These are phyloP conservation scores for Nakataea oryzae DNA, from an alignment of 2,329 filamentous ascomycete genomes.

Conservation along the genomic window DNA sequence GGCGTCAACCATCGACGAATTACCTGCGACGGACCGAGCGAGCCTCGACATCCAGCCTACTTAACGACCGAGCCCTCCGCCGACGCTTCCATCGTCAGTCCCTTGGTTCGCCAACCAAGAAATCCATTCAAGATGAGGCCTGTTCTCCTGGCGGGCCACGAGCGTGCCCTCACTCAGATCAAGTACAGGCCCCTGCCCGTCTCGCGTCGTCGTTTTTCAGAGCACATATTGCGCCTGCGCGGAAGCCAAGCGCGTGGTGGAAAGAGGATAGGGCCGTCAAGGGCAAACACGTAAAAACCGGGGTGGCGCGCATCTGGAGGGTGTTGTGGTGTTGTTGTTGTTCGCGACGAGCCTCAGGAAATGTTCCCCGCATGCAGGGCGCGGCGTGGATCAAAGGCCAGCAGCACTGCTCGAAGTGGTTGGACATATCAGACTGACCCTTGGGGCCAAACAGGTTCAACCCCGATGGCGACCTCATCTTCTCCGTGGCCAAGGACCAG, in stretches of 20 bases:
- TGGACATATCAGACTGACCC: neutral
- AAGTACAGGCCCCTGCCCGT: conserved; percentile 8
- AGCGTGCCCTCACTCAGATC: conserved; percentile 92
- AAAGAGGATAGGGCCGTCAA: neutral
- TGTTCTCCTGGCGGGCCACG: conserved; percentile 91
- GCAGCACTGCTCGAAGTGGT: neutral
- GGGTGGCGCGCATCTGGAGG: neutral
- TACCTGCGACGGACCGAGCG: neutral
- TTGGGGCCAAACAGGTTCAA: conserved; percentile 53
- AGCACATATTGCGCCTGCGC: neutral
- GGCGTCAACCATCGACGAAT: neutral
- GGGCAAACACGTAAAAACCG: neutral
- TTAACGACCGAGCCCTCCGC: neutral
- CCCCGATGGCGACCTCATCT: conserved; percentile 69
- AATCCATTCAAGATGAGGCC: conserved; percentile 67
- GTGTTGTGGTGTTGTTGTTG: neutral
- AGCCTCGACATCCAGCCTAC: neutral
- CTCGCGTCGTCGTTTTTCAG: neutral
- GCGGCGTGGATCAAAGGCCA: neutral
- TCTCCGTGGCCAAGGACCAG: conserved; percentile 17
- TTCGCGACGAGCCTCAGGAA: neutral
- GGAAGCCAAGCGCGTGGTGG: neutral
- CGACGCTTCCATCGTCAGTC: neutral
- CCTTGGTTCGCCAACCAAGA: neutral
- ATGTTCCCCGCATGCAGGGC: neutral